Evolutionary conservation across 108 stramenopile genomes (phyloP).

Genomic region (Asterionellopsis glacialis): DNA sequence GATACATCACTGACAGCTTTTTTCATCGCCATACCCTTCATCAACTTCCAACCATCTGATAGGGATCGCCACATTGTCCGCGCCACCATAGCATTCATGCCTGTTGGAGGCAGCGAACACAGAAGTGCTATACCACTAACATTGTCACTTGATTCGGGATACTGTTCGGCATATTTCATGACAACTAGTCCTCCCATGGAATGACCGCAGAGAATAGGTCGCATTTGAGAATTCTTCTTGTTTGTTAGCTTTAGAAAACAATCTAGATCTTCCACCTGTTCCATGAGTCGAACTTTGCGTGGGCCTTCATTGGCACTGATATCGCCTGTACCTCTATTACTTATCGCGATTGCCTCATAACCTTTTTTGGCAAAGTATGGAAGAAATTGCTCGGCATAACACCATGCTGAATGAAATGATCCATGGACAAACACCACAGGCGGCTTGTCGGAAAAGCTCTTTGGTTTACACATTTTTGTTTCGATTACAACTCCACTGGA

Average conservation of each 20-base stretch:
- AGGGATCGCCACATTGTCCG: slow-evolving; percentile 33
- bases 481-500: too few species aligned
- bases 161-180: slow-evolving; percentile 43
- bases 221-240: slow-evolving; percentile 19
- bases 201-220: slow-evolving; percentile 6
- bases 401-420: slow-evolving; percentile 55
- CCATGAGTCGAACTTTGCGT: slow-evolving; percentile 28
- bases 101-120: slow-evolving; percentile 53
- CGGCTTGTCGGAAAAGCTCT: too few species aligned
- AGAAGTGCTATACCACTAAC: slow-evolving; percentile 39
- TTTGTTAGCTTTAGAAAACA: slow-evolving; percentile 9
- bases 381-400: slow-evolving; percentile 45
- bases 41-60: slow-evolving; percentile 37
- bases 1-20: slow-evolving; percentile 25
- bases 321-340: slow-evolving; percentile 43
- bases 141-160: neutral
- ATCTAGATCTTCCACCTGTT: slow-evolving; percentile 35
- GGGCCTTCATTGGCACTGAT: slow-evolving; percentile 28
- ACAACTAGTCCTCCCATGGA: slow-evolving; percentile 39
- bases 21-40: slow-evolving; percentile 42
- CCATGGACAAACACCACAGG: slow-evolving; percentile 41
- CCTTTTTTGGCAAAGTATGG: slow-evolving; percentile 39
- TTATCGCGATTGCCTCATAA: slow-evolving; percentile 31
- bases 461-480: too few species aligned
- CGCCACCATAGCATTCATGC: slow-evolving; percentile 38